A percentile compares a stretch with the other conserved stretches of the same genome.
Conservation (phyloP, 352 stramenopile genomes). For the Blastocystis sp. region DNA sequence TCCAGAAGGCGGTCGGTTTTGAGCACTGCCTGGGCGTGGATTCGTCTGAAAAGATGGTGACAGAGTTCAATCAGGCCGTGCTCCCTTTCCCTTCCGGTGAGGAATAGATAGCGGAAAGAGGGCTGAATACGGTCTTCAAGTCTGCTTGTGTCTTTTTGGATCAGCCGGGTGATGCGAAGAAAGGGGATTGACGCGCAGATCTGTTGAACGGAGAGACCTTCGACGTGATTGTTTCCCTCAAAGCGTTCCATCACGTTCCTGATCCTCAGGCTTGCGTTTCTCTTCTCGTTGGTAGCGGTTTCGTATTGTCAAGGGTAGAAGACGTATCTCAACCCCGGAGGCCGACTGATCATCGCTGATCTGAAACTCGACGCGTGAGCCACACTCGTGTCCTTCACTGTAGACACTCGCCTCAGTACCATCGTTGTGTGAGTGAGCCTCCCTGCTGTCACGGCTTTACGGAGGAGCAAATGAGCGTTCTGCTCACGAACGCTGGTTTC, state of each 20-base stretch:
- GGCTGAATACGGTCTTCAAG: not conserved
- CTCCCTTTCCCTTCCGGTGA: not conserved
- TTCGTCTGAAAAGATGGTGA: conserved; percentile 59
- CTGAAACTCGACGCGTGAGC: conserved; percentile 24
- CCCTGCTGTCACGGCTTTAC: conserved; percentile 45
- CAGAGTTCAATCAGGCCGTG: conserved; percentile 10
- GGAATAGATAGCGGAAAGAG: not conserved
- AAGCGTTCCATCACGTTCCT: conserved; percentile 67
- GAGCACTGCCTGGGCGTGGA: conserved; percentile 33
- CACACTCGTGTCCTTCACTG: not conserved
- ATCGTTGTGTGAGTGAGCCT: conserved; percentile 24
- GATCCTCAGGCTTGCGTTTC: not conserved
- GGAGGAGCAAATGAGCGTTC: conserved; percentile 5
- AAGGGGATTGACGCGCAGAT: not conserved
- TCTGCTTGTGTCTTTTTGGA: conserved; percentile 30
- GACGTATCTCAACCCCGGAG: conserved; percentile 58
- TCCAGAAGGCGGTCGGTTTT: conserved; percentile 6
- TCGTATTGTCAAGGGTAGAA: not conserved
- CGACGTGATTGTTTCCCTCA: conserved; percentile 59
- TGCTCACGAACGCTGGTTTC: conserved; percentile 8
- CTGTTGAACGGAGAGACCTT: conserved; percentile 24
- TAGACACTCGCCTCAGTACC: conserved; percentile 62
- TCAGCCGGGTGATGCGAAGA: not conserved
- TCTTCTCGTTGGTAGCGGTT: not conserved
- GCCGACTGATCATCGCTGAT: conserved; percentile 54